Base-by-base conservation (phyloP, 1,284 basidiomycete species). In the Gastroboletus turbinatus region DNA sequence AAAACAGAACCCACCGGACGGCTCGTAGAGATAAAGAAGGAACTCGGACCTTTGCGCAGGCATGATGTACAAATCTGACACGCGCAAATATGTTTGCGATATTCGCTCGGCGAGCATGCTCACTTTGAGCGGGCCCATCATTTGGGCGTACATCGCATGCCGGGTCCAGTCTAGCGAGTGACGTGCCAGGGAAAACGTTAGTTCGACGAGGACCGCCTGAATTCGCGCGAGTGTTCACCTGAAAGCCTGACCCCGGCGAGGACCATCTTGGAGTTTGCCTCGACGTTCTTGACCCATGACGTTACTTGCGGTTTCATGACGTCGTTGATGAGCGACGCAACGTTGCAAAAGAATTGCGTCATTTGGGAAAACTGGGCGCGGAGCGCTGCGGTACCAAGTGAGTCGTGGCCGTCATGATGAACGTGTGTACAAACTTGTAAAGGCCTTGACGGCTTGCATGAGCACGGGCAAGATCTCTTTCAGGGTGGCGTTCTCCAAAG, bases 61-160 rank as follows among this genome's bases (percentile, higher is more conserved):
- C 55, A 63, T 63, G 33, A 63, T 65, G n/a, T 61, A 63, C 43
- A 55, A 25, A 33, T 65, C 52, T 5, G 64, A 64, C 39, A 64
- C 62, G 1, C 51, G 61, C 45, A 63, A 3, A 36, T 63, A 63
- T 6, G 61, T 63, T 10, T 5, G 23, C 8, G 61, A 66, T 23
- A 63, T 63, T 7, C 62, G 53, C 27, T 63, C 58, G 1, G 63
- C 53, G 14, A 65, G 63, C 55, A 65, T 63, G 53, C 57, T 63
- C 44, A 65, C 63, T 53, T 57, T 65, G 39, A 65, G 63, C 5
- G 61, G 61, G 17, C 55, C 52, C 58, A 65, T 63, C 63, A 63
- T 63, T 39, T 63, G 61, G 1, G 55, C 44, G 10, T 65, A 63
- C 58, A 63, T 63, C 10, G 63, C 63, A 44, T 63, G 58, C 5